phyloP scores from a whole-genome alignment of 2,329 filamentous ascomycete genomes.

The Gremmenia infestans region DNA sequence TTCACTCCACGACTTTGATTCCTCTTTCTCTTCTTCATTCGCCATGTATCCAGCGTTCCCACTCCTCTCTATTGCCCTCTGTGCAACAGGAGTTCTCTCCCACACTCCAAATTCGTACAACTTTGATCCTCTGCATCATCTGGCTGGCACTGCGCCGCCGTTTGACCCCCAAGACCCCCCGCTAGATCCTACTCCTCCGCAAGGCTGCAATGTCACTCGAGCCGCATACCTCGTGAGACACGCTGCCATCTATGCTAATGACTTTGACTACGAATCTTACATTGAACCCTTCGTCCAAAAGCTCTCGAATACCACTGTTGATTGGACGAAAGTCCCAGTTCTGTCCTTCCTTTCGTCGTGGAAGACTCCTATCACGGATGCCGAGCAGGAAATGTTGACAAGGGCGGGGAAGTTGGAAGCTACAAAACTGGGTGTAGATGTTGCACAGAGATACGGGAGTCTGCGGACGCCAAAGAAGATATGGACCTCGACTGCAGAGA shows the following conservation, averaged over 20 bases:
- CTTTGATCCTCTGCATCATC: constrained; percentile 44
- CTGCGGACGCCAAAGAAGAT: constrained; percentile 43
- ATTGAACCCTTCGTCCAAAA: constrained; percentile 47
- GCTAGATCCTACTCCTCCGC: constrained; percentile 41
- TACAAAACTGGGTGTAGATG: constrained; percentile 25
- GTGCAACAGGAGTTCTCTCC: constrained; percentile 3
- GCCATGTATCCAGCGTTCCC: constrained; percentile 10
- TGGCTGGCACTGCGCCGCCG: constrained; percentile 46
- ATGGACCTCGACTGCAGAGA: constrained; percentile 48
- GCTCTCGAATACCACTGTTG: constrained; percentile 42
- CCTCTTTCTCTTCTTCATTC: background rate
- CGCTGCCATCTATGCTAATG: constrained; percentile 47
- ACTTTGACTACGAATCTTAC: constrained; percentile 47
- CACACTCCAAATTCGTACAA: constrained; percentile 29
- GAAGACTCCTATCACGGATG: constrained; percentile 24
- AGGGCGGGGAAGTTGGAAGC: constrained; percentile 24
- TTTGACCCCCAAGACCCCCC: constrained; percentile 43
- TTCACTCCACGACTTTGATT: background rate
- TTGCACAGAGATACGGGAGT: constrained; percentile 27
- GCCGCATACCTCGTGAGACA: constrained; percentile 46
- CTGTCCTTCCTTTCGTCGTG: constrained; percentile 26
- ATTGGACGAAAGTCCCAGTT: constrained; percentile 37
- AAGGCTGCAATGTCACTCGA: constrained; percentile 46
- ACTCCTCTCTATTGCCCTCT: constrained; percentile 10
- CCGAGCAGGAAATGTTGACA: constrained; percentile 26